Base-by-base conservation (phyloP, 2,329 filamentous ascomycete genomes). In the Clonostachys solani region DNA sequence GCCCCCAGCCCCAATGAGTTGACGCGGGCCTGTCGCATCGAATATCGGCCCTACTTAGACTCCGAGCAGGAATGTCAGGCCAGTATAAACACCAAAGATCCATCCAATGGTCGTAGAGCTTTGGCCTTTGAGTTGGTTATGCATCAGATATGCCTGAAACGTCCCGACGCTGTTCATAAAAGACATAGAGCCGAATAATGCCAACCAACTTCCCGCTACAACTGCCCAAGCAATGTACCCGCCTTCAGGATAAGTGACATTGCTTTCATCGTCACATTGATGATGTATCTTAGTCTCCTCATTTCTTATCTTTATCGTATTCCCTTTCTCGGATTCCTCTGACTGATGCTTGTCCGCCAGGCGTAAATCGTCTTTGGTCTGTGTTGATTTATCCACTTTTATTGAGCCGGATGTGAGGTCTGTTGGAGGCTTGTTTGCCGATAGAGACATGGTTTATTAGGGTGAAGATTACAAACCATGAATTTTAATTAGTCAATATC, bases 161-260 rank as follows among this genome's bases (percentile, higher is more conserved):
- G 41, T 38, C n/a, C 46, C 46, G 9, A 47, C 23, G 41, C 46
- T 44, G 35, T 47, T 47, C 41, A 47, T 47, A 35, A 44, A 44
- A 16, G 43, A 45, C 47, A 49, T 49, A n/a, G 47, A 49, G 37
- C 47, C 43, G 29, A 45, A 49, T 10, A 49, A 34, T 23, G 47
- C 43, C 16, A 45, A 40, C 47, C 47, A 49, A n/a, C 37, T 46
- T 15, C 47, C 47, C 15, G 45, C 12, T 13, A 49, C 47, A 9
- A 46, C 47, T 19, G 41, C 43, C 47, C 47, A 49, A n/a, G 43
- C 47, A 41, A 35, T 49, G 43, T 43, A 49, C 13, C 47, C 47
- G 5, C 47, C 47, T 42, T 49, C 43, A 7, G 47, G 43, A 29
- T 49, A 49, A 12, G 40, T 42, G 45, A 47, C 9, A 29, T 29